Conservation (phyloP, 148 eudicot species). For the Amaranthus cruentus region DNA sequence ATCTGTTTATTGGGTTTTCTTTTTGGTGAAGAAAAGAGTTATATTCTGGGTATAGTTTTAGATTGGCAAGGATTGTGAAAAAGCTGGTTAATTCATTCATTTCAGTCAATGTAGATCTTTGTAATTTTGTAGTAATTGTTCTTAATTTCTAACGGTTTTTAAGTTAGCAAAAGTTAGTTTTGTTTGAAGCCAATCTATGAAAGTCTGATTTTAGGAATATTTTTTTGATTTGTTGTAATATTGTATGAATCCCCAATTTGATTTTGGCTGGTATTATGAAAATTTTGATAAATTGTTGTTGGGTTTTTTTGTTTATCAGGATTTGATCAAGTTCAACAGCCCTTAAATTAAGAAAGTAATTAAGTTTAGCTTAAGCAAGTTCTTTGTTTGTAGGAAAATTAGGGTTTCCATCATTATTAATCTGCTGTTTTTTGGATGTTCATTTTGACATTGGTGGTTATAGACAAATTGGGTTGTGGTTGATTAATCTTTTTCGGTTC, state of each 20-base stretch:
- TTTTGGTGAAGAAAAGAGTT: not conserved
- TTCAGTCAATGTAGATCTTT: not conserved
- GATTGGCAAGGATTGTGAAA: not conserved
- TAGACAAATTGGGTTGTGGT: constrained; percentile 4
- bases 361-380: constrained; percentile 4
- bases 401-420: not conserved
- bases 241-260: not conserved
- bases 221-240: not conserved
- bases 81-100: not conserved
- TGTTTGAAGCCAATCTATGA: not conserved
- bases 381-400: not conserved
- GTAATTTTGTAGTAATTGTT: not conserved
- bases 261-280: not conserved
- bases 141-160: not conserved
- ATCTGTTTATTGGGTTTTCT: not conserved
- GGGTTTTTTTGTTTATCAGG: constrained; percentile 14
- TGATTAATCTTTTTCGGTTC: constrained; percentile 1
- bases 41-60: not conserved
- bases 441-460: constrained; percentile 1
- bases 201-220: not conserved
- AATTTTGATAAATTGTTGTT: too few relatives aligned
- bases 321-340: constrained; percentile 1
- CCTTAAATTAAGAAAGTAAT: not conserved
- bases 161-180: not conserved
- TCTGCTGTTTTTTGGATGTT: not conserved